Evolutionary conservation across 257 asterid species (phyloP).

Genomic region (Solanum acaule): DNA sequence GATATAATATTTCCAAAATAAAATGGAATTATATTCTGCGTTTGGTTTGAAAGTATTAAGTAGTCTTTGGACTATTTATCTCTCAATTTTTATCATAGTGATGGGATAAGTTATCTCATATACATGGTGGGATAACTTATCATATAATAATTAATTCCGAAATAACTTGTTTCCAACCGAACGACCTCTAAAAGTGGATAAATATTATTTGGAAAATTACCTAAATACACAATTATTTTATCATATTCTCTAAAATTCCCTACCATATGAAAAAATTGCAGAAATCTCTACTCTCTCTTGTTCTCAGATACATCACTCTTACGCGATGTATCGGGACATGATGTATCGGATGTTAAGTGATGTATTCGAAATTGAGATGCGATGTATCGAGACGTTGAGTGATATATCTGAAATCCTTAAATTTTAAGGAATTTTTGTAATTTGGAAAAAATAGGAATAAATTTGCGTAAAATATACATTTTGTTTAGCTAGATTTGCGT

Average conservation of each 20-base stretch:
- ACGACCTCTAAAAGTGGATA: no score
- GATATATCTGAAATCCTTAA: no score
- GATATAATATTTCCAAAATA: no score
- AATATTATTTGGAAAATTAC: background rate
- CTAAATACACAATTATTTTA: no score
- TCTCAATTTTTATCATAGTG: no score
- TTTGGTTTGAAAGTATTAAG: background rate
- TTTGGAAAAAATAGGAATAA: no score
- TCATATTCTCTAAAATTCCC: no score
- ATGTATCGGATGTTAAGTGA: background rate
- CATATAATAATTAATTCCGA: background rate
- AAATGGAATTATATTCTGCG: no score
- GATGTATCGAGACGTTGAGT: background rate
- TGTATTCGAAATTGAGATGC: no score
- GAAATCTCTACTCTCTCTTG: background rate
- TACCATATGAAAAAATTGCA: no score
- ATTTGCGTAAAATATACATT: no score
- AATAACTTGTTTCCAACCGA: background rate
- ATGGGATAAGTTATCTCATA: background rate
- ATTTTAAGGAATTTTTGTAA: background rate
- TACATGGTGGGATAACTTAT: background rate
- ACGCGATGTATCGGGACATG: background rate
- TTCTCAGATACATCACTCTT: background rate
- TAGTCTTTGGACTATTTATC: background rate
- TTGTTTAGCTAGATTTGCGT: no score